Evolutionary conservation across 2,329 filamentous ascomycete species (phyloP).

Genomic region (Paramyrothecium roridum): DNA sequence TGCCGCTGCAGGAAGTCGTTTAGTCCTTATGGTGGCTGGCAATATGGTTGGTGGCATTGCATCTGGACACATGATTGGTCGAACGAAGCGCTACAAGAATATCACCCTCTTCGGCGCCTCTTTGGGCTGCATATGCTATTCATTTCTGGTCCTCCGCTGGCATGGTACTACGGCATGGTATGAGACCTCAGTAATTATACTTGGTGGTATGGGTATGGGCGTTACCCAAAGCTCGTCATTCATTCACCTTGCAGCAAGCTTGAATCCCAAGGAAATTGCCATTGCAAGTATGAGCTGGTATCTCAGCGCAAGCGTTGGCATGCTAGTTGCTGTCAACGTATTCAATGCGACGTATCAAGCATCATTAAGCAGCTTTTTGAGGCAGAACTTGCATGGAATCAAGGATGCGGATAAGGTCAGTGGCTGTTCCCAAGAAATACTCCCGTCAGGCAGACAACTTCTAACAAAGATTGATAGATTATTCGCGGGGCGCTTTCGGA

Average conservation of each 20-base stretch:
- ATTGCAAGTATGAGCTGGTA: slow-evolving; percentile 1
- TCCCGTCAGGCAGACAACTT: neutral
- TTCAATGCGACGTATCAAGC: neutral
- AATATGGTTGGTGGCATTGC: neutral
- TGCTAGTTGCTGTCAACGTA: neutral
- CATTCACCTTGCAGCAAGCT: neutral
- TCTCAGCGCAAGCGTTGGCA: neutral
- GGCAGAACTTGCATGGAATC: neutral
- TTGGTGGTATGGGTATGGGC: neutral
- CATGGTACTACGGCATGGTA: neutral
- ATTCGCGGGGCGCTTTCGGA: neutral
- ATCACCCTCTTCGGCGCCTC: neutral
- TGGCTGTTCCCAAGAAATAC: neutral
- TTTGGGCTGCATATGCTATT: neutral
- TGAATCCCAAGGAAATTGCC: neutral
- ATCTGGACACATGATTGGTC: neutral
- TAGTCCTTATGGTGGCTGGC: neutral
- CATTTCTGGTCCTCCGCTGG: neutral
- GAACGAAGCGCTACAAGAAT: neutral
- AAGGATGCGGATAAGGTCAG: neutral
- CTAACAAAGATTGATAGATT: neutral
- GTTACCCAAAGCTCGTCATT: neutral
- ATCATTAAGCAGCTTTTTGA: neutral
- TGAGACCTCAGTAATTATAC: neutral
- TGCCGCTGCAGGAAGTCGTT: neutral